Base-by-base conservation (phyloP, 352 stramenopile species). In the Globisporangium echinulatum region DNA sequence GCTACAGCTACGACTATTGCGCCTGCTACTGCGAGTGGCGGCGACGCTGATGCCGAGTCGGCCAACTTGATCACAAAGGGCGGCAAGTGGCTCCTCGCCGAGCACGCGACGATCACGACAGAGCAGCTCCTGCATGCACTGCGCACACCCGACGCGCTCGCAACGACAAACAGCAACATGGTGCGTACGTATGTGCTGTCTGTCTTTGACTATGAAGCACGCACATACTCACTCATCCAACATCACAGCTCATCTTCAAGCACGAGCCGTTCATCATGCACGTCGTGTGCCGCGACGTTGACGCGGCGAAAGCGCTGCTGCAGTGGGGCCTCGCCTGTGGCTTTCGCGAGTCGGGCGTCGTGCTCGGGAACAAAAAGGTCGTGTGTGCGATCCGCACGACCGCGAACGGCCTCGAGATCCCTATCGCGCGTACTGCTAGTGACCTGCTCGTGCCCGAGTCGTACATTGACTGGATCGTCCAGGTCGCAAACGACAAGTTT, bases 251-350 rank as follows among this genome's bases (percentile, higher is more conserved):
- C 63, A 79, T 94, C 46, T 89, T 97, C 67, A 96, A 97, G 67
- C 78, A 93, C 60, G 90, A 97, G 51, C 89, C 89, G 55, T 95
- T 97, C 62, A 95, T 97, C 58, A 90, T 97, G 79, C 90, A 97
- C 72, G 85, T 97, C 4, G 73, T 91, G 40, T 97, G 88, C 61
- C 74, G 84, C 36, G 75, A 94, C 52, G 39, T 94, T 13, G 75
- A 89, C 11, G 67, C 82, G 1, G 91, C 88, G 6, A 89, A 96
- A 54, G 64, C 75, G 13, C 64, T 97, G 39, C 60, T 97, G 42
- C 88, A 96, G 61, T 86, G 87, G 62, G 90, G 83, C 1, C 75
- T 96, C 46, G 67, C 77, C 1, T 80, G 75, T 43, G 91, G 91
- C 17, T 96, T 96, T 53, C 80, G 90, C 5, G 91, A 97, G 63